phyloP scores from a whole-genome alignment of 2,329 filamentous ascomycete species.

The Verticillium klebahnii region DNA sequence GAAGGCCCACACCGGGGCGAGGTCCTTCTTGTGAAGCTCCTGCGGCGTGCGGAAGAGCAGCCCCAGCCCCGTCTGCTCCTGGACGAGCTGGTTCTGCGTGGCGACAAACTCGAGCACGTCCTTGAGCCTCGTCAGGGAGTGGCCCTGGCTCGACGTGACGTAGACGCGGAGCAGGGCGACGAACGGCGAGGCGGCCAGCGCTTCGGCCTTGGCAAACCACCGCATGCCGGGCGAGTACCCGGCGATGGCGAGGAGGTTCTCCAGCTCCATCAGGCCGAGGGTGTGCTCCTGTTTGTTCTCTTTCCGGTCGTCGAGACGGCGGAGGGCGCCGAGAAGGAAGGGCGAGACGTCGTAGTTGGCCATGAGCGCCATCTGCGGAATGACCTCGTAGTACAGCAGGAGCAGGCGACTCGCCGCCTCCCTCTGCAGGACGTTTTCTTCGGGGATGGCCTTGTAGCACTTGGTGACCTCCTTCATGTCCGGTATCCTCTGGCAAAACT shows the following conservation, averaged over 20 bases:
- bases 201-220: conserved; percentile 78
- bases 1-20: conserved; percentile 58
- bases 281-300: conserved; percentile 45
- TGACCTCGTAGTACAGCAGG: conserved; percentile 76
- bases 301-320: conserved; percentile 50
- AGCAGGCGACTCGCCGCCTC: conserved; percentile 77
- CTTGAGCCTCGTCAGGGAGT: conserved; percentile 31
- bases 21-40: conserved; percentile 22
- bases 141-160: conserved; percentile 39
- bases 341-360: conserved; percentile 87
- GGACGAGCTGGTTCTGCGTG: conserved; percentile 63
- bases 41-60: conserved; percentile 38
- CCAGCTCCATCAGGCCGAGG: conserved; percentile 67
- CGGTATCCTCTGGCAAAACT: conserved; percentile 76
- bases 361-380: conserved; percentile 73
- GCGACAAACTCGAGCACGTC: conserved; percentile 56
- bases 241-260: conserved; percentile 77
- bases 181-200: conserved; percentile 63
- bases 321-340: conserved; percentile 65
- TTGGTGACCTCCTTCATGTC: conserved; percentile 76
- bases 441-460: conserved; percentile 64
- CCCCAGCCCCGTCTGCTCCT: conserved; percentile 42
- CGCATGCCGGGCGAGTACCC: conserved; percentile 77
- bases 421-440: conserved; percentile 68
- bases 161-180: conserved; percentile 62